Evolutionary conservation across 148 eudicot genomes (phyloP).

Genomic region (Silene uniflora): DNA sequence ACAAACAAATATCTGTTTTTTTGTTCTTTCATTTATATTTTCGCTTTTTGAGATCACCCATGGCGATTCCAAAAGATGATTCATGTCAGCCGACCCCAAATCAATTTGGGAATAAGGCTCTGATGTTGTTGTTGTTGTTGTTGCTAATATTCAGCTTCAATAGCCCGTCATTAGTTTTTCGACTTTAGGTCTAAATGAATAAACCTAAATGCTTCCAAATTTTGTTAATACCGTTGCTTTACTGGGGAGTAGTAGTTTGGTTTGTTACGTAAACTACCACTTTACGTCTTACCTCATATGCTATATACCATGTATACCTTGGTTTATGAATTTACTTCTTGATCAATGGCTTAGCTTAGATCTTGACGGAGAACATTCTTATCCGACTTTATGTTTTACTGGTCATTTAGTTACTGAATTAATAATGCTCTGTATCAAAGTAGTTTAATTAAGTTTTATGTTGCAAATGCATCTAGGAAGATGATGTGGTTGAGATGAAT

Average conservation of each 20-base stretch:
- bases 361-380: not conserved
- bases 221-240: not conserved
- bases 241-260: not conserved
- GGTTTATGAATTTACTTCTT: not conserved
- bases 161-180: not conserved
- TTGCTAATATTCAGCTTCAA: too few species aligned
- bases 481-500: constrained; percentile 71
- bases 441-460: not conserved
- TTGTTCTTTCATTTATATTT: too few species aligned
- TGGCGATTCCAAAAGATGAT: too few species aligned
- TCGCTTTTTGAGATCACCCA: too few species aligned
- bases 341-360: not conserved
- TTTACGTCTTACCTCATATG: not conserved
- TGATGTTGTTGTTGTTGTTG: too few species aligned
- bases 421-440: not conserved
- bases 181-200: not conserved
- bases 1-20: too few species aligned
- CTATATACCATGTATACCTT: not conserved
- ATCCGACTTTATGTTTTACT: not conserved
- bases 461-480: constrained; percentile 37
- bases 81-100: too few species aligned
- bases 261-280: not conserved
- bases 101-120: too few species aligned
- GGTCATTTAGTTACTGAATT: not conserved
- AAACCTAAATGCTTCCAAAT: not conserved